These are phyloP conservation scores for Eucalyptus marginata DNA, from an alignment of 345 rosid species.

Conservation along the genomic window DNA sequence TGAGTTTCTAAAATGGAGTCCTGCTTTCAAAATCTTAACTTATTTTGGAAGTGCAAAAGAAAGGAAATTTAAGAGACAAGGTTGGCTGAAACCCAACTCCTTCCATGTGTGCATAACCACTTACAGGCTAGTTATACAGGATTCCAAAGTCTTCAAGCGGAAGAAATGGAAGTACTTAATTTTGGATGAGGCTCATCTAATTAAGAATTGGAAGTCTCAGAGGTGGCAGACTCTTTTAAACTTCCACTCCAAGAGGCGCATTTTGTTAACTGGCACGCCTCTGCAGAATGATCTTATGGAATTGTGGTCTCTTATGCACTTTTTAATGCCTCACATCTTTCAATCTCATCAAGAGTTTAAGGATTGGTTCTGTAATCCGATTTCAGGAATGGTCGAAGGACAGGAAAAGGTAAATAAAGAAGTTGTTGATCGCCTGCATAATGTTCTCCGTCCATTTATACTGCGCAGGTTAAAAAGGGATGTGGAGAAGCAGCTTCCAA, in stretches of 20 bases:
- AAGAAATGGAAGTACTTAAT: conserved; percentile 99
- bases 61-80: conserved; percentile 94
- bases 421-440: conserved; percentile 96
- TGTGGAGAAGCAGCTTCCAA: conserved; percentile 97
- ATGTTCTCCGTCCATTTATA: conserved; percentile 97
- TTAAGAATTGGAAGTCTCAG: conserved; percentile 99
- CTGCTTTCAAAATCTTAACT: conserved; percentile 97
- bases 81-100: conserved; percentile 95
- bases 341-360: conserved; percentile 99
- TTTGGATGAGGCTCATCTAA: conserved; percentile 99
- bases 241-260: conserved; percentile 95
- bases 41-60: conserved; percentile 99
- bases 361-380: conserved; percentile 99
- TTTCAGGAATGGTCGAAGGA: conserved; percentile 99
- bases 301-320: conserved; percentile 99
- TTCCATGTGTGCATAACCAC: conserved; percentile 98
- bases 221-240: conserved; percentile 99
- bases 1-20: conserved; percentile 99
- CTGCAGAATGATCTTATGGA: conserved; percentile 99
- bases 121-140: conserved; percentile 94
- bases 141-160: conserved; percentile 93
- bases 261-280: conserved; percentile 94
- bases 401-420: conserved; percentile 96
- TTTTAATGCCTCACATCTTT: conserved; percentile 97
- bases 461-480: conserved; percentile 95